phyloP scores from a whole-genome alignment of 148 eudicot species.

The Chenopodium berlandieri region DNA sequence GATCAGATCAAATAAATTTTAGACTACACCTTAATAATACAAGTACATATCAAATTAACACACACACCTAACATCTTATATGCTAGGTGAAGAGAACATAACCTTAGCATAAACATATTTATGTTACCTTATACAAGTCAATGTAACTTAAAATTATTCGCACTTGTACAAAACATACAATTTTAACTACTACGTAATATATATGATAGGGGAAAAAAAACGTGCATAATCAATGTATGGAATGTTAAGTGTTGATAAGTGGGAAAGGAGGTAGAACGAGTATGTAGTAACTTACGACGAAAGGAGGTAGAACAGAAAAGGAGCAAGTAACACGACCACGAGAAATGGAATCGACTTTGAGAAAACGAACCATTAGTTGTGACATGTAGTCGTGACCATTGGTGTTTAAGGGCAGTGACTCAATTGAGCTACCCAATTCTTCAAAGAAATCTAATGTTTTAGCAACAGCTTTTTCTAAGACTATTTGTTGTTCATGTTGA shows the following conservation, averaged over 20 bases:
- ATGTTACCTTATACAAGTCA: no score
- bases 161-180: no score
- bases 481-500: not conserved
- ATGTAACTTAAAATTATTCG: no score
- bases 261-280: slow-evolving; percentile 34
- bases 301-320: slow-evolving; percentile 40
- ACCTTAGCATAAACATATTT: no score
- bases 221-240: no score
- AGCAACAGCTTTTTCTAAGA: not conserved
- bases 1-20: no score
- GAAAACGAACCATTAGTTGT: slow-evolving; percentile 27
- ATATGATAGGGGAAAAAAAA: no score
- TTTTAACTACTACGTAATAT: no score
- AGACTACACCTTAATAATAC: no score
- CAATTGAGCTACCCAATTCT: slow-evolving; percentile 12
- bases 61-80: no score
- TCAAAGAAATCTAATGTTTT: not conserved
- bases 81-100: no score
- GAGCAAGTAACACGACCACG: slow-evolving; percentile 47
- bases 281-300: slow-evolving; percentile 30
- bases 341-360: slow-evolving; percentile 34
- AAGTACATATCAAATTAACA: no score
- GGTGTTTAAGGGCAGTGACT: slow-evolving; percentile 9
- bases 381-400: slow-evolving; percentile 25
- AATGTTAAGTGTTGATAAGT: not conserved